phyloP scores from a whole-genome alignment of 352 stramenopile species.

The Pythium pectinolyticum region DNA sequence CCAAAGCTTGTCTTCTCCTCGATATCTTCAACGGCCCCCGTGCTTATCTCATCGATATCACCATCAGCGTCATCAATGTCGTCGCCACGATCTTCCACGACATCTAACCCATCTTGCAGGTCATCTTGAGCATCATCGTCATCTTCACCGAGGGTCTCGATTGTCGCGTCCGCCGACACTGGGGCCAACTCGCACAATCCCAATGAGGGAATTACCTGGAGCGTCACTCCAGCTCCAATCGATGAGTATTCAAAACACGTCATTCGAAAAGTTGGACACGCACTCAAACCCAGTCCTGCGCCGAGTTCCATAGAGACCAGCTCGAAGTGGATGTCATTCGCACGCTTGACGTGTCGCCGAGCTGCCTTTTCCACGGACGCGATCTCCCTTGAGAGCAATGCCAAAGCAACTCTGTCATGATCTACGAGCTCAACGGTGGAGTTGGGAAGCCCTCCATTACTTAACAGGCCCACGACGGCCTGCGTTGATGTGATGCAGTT shows the following conservation, averaged over 20 bases:
- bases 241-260: background rate
- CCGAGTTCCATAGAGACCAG: background rate
- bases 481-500: conserved; percentile 22
- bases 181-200: background rate
- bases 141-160: background rate
- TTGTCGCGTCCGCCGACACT: background rate
- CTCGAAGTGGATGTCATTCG: background rate
- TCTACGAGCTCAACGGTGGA: conserved; percentile 26
- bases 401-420: background rate
- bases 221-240: background rate
- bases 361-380: background rate
- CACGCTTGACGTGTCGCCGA: background rate
- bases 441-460: conserved; percentile 29
- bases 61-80: too few relatives aligned
- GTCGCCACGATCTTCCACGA: background rate
- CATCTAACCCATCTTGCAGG: background rate
- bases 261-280: background rate
- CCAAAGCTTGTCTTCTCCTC: too few relatives aligned
- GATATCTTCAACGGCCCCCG: too few relatives aligned
- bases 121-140: background rate
- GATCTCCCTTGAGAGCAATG: conserved; percentile 1
- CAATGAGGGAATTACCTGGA: background rate
- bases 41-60: too few relatives aligned
- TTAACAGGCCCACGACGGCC: conserved; percentile 26
- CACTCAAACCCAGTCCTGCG: background rate